Base-by-base conservation (phyloP, 2,329 filamentous ascomycete species). In the Sclerotiophoma versabilis region DNA sequence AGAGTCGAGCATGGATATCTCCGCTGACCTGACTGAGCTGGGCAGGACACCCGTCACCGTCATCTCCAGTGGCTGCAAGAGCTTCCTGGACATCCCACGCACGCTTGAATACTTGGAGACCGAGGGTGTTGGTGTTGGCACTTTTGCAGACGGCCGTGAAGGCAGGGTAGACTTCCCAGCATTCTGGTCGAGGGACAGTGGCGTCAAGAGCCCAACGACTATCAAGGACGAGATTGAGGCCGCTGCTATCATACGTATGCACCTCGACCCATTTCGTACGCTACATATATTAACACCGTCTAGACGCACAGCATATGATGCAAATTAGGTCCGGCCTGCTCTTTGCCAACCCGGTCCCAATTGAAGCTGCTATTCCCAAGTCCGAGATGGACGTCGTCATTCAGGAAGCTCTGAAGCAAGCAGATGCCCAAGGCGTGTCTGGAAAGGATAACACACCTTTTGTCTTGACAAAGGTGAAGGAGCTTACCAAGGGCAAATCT, bases 21-120 rank as follows among this genome's bases (percentile, higher is more conserved):
- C 93, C 57, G 93, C 95, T 33, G 95, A 99, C 76, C 82, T 99
- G 57, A 97, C 91, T 4, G 95, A 98, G 80, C 84, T 99, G 44
- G 93, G 95, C 14, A 84, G 92, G 53, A 97, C 93, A 7, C 86
- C 91, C 10, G 88, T 99, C 46, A 89, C 93, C 22, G 93, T 99
- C 2, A 81, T 99, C 46, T 90, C 89, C 74, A 92, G 90, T 61
- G 95, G 95, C 12, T 96, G 92, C 78, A 99, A 99, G 78, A 95
- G 93, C 58, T 98, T 99, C 75, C 81, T 99, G 30, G 95, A 99
- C 71, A 92, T 97, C 55, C 87, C 90, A 2, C 84, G 91, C 46
- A 99, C 95, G 0, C 81, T 99, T 5, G 95, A 99, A 78, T 88
- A 87, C 64, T 79, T 89, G 3, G 87, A 89, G 68, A 89, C 87